Evolutionary conservation across 345 rosid species (phyloP).

Genomic region (Citrus sp.): DNA sequence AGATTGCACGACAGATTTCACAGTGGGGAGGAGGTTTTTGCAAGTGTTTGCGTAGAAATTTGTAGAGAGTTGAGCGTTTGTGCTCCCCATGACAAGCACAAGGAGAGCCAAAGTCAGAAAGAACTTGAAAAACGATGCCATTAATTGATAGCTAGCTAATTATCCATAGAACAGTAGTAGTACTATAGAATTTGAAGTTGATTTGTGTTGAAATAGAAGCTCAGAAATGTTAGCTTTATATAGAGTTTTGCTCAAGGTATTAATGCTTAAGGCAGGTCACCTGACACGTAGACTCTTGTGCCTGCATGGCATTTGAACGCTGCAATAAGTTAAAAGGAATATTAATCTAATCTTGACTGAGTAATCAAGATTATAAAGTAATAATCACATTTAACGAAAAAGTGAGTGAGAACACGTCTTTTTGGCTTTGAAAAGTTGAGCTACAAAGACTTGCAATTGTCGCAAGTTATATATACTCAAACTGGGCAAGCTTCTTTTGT

Average conservation of each 20-base stretch:
- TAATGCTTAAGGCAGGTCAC: slow-evolving; percentile 36
- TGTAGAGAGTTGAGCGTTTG: slow-evolving; percentile 67
- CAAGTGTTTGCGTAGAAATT: slow-evolving; percentile 64
- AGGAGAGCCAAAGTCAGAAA: slow-evolving; percentile 33
- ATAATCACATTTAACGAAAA: background rate
- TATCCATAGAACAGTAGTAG: background rate
- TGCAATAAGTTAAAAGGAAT: background rate
- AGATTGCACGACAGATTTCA: slow-evolving; percentile 42
- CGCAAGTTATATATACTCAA: background rate
- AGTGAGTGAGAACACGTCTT: background rate
- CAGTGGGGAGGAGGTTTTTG: slow-evolving; percentile 48
- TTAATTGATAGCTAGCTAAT: slow-evolving; percentile 17
- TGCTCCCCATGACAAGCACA: slow-evolving; percentile 25
- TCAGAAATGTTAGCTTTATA: slow-evolving; percentile 33
- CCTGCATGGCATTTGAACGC: slow-evolving; percentile 17
- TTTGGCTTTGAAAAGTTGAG: background rate
- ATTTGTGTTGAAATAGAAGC: slow-evolving; percentile 12
- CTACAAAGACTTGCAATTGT: background rate
- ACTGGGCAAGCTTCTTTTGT: background rate
- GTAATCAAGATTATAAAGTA: background rate
- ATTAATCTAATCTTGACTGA: background rate
- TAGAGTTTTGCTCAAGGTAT: slow-evolving; percentile 31
- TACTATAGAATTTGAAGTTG: background rate
- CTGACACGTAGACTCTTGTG: slow-evolving; percentile 53
- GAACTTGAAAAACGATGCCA: slow-evolving; percentile 16